A percentile compares a stretch with the other conserved stretches of the same genome.
Conservation (phyloP, 2,329 filamentous ascomycete species). For the Magnaporthiopsis poae region DNA sequence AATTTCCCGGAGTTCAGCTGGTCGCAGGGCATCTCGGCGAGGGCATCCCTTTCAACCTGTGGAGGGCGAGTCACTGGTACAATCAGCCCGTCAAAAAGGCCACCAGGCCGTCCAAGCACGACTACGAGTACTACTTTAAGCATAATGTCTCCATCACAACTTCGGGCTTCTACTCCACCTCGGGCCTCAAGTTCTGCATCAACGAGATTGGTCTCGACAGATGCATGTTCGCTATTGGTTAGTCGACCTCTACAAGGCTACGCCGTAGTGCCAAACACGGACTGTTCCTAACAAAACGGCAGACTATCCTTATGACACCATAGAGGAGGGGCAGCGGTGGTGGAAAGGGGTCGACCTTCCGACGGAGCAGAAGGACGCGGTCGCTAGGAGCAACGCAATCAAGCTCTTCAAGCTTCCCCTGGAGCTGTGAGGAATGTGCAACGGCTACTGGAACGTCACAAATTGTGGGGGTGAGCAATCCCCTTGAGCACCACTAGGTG, state of each 20-base stretch:
- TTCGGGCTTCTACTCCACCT: slow-evolving; percentile 30
- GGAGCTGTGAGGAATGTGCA: slow-evolving; percentile 11
- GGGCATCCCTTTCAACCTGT: slow-evolving; percentile 33
- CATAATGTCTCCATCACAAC: slow-evolving; percentile 33
- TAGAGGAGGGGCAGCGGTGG: slow-evolving; percentile 24
- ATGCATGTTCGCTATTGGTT: slow-evolving; percentile 32
- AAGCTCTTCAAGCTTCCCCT: slow-evolving; percentile 24
- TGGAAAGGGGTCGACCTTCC: slow-evolving; percentile 23
- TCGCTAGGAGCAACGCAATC: slow-evolving; percentile 23
- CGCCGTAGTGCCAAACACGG: not conserved
- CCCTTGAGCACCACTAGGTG: no score
- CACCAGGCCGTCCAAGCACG: slow-evolving; percentile 26
- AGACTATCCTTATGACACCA: slow-evolving; percentile 27
- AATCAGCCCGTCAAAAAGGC: slow-evolving; percentile 31
- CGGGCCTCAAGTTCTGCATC: slow-evolving; percentile 30
- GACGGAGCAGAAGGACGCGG: slow-evolving; percentile 18
- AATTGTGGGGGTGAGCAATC: no score
- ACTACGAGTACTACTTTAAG: slow-evolving; percentile 30
- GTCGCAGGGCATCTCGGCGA: slow-evolving; percentile 35
- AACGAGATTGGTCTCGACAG: slow-evolving; percentile 27
- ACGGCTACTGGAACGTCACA: no score
- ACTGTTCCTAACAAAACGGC: no score
- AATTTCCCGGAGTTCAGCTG: slow-evolving; percentile 30
- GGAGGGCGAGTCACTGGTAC: slow-evolving; percentile 32
- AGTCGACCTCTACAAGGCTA: slow-evolving; percentile 10